These are phyloP conservation scores for Chrysanthemum makinoi DNA, from an alignment of 129 eudicot species.

Conservation along the genomic window DNA sequence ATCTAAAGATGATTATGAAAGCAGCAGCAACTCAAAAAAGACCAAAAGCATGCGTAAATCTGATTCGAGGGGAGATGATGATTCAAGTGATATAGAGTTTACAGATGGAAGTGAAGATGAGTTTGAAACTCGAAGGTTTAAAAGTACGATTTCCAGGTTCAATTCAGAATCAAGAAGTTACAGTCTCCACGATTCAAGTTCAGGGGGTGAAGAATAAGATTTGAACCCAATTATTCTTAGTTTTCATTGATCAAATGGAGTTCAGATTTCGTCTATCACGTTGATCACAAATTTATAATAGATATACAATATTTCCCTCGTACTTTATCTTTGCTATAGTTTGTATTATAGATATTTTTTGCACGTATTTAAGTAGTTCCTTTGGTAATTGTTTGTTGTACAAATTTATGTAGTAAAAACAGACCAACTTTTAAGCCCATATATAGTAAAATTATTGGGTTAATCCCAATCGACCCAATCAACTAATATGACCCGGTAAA, in stretches of 20 bases:
- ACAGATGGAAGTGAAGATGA: conserved; percentile 38
- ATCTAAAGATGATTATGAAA: conserved; percentile 22
- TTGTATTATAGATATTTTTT: conserved; percentile 17
- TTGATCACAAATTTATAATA: neutral
- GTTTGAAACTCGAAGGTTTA: conserved; percentile 28
- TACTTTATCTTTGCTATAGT: conserved; percentile 1
- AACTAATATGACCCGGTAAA: no score
- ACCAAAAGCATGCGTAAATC: conserved; percentile 26
- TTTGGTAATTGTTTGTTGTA: neutral
- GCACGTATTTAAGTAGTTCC: conserved; percentile 4
- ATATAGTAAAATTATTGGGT: no score
- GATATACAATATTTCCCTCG: conserved; percentile 11
- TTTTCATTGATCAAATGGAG: conserved; percentile 13
- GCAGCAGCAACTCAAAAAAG: neutral
- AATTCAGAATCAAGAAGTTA: conserved; percentile 32
- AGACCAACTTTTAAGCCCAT: no score
- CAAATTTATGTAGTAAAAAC: no score
- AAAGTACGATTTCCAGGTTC: conserved; percentile 36
- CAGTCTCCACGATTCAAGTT: conserved; percentile 28
- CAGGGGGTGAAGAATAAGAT: conserved; percentile 14
- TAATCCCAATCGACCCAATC: no score
- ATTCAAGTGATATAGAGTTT: conserved; percentile 24
- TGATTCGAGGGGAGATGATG: conserved; percentile 28
- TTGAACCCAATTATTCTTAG: conserved; percentile 2
- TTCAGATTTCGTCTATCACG: conserved; percentile 4